Conservation (phyloP, 345 rosid genomes). For the Luvunga scandens region DNA sequence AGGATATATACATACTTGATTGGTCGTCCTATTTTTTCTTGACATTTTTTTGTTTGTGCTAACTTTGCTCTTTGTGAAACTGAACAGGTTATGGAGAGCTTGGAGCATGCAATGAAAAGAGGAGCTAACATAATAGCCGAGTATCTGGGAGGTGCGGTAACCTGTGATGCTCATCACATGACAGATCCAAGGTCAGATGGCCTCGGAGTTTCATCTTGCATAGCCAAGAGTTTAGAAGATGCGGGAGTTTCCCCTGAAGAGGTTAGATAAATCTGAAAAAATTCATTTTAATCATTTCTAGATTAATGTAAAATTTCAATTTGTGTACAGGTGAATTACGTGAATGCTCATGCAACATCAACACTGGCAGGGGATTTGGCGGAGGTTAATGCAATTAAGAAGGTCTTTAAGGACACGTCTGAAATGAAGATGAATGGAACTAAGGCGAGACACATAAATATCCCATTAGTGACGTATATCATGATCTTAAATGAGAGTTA, state of each 20-base stretch:
- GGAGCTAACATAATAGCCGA: conserved; percentile 68
- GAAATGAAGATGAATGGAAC: conserved; percentile 73
- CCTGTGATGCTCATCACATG: conserved; percentile 74
- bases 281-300: neutral
- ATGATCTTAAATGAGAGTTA: neutral
- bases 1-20: neutral
- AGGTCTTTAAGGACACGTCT: conserved; percentile 58
- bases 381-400: conserved; percentile 67
- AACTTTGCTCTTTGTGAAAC: neutral
- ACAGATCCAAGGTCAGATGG: conserved; percentile 64
- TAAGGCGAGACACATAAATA: conserved; percentile 35
- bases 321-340: conserved; percentile 52
- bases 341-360: conserved; percentile 72
- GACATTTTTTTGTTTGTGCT: neutral
- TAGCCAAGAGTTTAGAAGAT: conserved; percentile 53
- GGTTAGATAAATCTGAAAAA: conserved; percentile 23
- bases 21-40: no score
- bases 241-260: conserved; percentile 75
- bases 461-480: neutral
- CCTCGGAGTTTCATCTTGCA: conserved; percentile 64
- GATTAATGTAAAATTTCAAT: neutral
- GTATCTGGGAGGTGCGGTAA: conserved; percentile 62
- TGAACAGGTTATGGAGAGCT: conserved; percentile 62
- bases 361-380: conserved; percentile 73
- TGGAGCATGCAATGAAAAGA: conserved; percentile 64